These are phyloP conservation scores for Colletotrichum sidae DNA, from an alignment of 2,329 filamentous ascomycete species.

Conservation along the genomic window DNA sequence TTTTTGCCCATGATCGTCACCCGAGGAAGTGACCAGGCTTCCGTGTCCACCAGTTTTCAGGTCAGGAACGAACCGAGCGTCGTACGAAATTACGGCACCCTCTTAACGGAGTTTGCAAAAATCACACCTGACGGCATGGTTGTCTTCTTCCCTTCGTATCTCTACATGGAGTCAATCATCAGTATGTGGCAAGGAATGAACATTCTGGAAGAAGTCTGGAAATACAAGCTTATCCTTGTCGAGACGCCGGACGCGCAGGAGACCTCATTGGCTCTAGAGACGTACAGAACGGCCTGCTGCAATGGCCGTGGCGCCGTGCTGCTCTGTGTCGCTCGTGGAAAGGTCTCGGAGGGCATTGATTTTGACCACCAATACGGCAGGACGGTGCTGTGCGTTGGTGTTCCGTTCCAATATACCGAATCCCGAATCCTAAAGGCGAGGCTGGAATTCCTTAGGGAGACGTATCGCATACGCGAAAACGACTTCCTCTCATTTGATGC, in stretches of 20 bases:
- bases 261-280: constrained; percentile 93
- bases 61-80: constrained; percentile 96
- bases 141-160: constrained; percentile 98
- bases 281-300: constrained; percentile 96
- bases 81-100: constrained; percentile 95
- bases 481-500: constrained; percentile 99
- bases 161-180: constrained; percentile 99
- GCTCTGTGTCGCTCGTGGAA: constrained; percentile 94
- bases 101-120: constrained; percentile 94
- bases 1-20: constrained; percentile 99
- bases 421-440: constrained; percentile 96
- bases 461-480: constrained; percentile 95
- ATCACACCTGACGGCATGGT: constrained; percentile 97
- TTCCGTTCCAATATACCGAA: constrained; percentile 98
- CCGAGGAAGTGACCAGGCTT: constrained; percentile 90
- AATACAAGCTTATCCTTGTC: constrained; percentile 97
- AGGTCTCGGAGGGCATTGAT: constrained; percentile 98
- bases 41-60: constrained; percentile 93
- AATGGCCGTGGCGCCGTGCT: constrained; percentile 95
- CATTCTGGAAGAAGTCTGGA: constrained; percentile 97
- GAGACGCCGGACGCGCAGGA: constrained; percentile 98
- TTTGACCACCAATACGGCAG: constrained; percentile 99
- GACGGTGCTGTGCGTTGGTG: constrained; percentile 94
- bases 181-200: constrained; percentile 99
- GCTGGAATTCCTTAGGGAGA: constrained; percentile 95